Evolutionary conservation across 73 alveolate genomes (phyloP).

Genomic region (Effrenium voratum): DNA sequence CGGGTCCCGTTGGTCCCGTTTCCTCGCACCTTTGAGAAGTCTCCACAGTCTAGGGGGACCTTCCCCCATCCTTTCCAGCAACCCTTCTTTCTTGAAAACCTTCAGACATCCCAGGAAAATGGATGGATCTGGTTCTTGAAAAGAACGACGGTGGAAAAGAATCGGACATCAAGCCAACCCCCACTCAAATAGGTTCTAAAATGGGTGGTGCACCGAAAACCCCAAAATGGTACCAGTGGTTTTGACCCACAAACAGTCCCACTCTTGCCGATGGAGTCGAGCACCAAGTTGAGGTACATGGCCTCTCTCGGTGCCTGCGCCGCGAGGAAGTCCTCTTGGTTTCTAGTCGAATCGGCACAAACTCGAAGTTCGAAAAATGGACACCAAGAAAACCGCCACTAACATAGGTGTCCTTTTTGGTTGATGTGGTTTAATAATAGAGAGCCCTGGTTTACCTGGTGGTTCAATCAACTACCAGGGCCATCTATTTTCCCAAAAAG

Average conservation of each 20-base stretch:
- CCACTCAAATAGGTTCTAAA: background rate
- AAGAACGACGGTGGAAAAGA: background rate
- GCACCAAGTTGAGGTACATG: constrained; percentile 86
- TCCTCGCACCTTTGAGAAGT: background rate
- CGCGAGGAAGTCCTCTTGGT: background rate
- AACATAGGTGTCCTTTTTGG: too few relatives aligned
- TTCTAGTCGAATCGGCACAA: too few relatives aligned
- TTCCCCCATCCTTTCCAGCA: too few relatives aligned
- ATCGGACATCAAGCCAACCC: background rate
- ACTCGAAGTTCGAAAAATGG: too few relatives aligned
- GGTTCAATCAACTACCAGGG: too few relatives aligned
- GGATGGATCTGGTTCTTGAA: background rate
- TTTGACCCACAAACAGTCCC: background rate
- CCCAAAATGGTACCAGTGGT: background rate
- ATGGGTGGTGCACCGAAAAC: background rate
- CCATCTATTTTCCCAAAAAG: too few relatives aligned
- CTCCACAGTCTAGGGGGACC: background rate
- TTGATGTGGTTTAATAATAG: too few relatives aligned
- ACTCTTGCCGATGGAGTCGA: constrained; percentile 80
- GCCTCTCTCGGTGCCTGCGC: constrained; percentile 1
- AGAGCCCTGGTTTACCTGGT: too few relatives aligned
- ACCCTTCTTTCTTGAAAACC: background rate
- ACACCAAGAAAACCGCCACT: too few relatives aligned
- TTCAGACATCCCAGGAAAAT: background rate
- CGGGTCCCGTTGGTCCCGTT: background rate